Percentiles rank a stretch among this genome's conserved stretches.
Evolutionary conservation across 208 protist genomes (phyloP).

Genomic region (Balamuthia mandrillaris): DNA sequence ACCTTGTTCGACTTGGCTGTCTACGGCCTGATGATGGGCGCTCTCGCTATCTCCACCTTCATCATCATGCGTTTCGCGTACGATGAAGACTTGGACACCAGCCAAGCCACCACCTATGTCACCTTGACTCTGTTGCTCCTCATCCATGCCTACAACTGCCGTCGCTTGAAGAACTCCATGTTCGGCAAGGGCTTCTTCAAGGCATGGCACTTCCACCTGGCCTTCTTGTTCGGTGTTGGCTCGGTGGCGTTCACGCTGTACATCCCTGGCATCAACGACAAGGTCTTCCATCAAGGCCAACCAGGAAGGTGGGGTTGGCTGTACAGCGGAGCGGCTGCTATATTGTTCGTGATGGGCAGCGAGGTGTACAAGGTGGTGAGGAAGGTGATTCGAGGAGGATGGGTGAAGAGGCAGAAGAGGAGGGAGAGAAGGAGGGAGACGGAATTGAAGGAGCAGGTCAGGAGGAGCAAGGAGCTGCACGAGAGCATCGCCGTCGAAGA

Average conservation of each 20-base stretch:
- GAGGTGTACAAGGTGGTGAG: constrained; percentile 38
- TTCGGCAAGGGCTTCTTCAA: constrained; percentile 24
- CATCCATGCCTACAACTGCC: constrained; percentile 21
- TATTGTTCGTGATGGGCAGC: neutral
- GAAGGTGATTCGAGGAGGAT: no score
- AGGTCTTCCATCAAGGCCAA: neutral
- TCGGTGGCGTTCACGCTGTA: constrained; percentile 29
- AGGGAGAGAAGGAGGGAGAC: no score
- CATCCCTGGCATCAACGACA: neutral
- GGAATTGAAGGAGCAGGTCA: no score
- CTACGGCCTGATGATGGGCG: constrained; percentile 17
- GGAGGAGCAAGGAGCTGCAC: no score
- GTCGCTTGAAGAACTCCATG: neutral
- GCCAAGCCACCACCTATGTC: constrained; percentile 19
- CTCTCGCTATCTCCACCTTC: neutral
- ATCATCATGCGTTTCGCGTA: neutral
- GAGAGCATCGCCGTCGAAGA: no score
- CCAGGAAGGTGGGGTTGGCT: neutral
- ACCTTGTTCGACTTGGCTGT: no score
- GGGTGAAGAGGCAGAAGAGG: no score
- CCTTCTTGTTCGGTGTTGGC: constrained; percentile 29
- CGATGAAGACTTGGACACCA: neutral
- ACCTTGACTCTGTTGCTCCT: constrained; percentile 4
- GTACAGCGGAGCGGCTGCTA: neutral
- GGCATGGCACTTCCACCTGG: constrained; percentile 10